These are phyloP conservation scores for Phytophthora chlamydospora DNA, from an alignment of 352 stramenopile species.

Conservation along the genomic window DNA sequence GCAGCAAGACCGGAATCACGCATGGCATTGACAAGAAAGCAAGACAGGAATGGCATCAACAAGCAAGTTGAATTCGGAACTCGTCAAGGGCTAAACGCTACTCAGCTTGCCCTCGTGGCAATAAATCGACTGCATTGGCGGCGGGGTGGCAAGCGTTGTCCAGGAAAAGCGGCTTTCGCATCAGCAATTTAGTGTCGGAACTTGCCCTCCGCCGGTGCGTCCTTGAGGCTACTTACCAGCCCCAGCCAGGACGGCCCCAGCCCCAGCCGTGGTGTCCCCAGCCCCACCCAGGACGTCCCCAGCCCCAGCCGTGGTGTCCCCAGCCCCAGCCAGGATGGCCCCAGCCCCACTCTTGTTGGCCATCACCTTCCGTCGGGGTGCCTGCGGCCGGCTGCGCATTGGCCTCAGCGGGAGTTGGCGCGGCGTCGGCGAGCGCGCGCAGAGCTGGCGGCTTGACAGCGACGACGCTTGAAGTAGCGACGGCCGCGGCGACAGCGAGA, in stretches of 20 bases:
- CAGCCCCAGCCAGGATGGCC: slow-evolving; percentile 1
- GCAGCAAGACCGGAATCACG: too few species aligned
- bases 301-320: neutral
- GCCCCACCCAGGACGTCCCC: slow-evolving; percentile 15
- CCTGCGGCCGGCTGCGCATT: slow-evolving; percentile 10
- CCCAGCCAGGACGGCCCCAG: slow-evolving; percentile 15
- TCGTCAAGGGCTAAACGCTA: too few species aligned
- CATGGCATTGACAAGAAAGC: too few species aligned
- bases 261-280: slow-evolving; percentile 2
- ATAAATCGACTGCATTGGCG: too few species aligned
- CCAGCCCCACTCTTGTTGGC: slow-evolving; percentile 19
- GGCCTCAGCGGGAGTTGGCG: neutral
- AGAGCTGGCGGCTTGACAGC: slow-evolving; percentile 24
- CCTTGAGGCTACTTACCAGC: slow-evolving; percentile 13
- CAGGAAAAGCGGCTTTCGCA: neutral
- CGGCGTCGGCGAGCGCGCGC: slow-evolving; percentile 23
- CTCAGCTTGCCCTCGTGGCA: too few species aligned
- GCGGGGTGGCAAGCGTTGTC: neutral
- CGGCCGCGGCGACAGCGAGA: slow-evolving; percentile 21
- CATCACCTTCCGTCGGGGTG: slow-evolving; percentile 10
- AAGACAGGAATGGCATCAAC: too few species aligned
- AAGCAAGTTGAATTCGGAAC: too few species aligned
- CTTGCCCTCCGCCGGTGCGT: neutral
- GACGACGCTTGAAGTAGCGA: slow-evolving; percentile 20
- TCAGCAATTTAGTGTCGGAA: slow-evolving; percentile 2